These are phyloP conservation scores for Saturnispora quitensis DNA, from an alignment of 805 yeast genomes.

Conservation along the genomic window DNA sequence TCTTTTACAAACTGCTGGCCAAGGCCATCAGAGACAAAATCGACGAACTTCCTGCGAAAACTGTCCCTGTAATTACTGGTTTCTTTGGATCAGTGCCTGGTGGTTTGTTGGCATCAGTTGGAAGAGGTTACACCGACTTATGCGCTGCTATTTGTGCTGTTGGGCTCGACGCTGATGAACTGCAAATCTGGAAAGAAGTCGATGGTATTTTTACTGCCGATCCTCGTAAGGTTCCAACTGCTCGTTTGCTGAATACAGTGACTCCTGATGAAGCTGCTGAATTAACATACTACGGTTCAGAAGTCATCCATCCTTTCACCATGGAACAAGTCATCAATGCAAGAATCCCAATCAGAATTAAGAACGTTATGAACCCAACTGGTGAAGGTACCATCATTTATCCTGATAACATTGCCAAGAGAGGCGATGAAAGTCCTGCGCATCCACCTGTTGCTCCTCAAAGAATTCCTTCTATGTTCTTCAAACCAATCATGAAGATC, in stretches of 20 bases:
- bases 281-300: constrained; percentile 94
- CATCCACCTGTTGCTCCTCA: constrained; percentile 82
- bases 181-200: constrained; percentile 98
- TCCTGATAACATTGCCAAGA: constrained; percentile 79
- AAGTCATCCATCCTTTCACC: constrained; percentile 97
- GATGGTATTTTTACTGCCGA: constrained; percentile 99
- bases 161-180: constrained; percentile 83
- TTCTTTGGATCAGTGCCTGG: constrained; percentile 96
- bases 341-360: constrained; percentile 91
- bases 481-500: constrained; percentile 41
- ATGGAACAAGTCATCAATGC: constrained; percentile 98
- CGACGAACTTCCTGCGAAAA: constrained; percentile 27
- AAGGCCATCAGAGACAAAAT: constrained; percentile 43
- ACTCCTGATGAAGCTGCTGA: constrained; percentile 99
- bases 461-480: constrained; percentile 31
- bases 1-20: constrained; percentile 51
- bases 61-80: constrained; percentile 90
- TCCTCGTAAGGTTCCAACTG: constrained; percentile 89
- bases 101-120: constrained; percentile 85
- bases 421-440: constrained; percentile 87
- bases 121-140: constrained; percentile 94
- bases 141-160: constrained; percentile 97
- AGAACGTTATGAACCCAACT: constrained; percentile 88
- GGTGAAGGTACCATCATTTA: constrained; percentile 91
- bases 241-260: constrained; percentile 74